A percentile compares a stretch with the other conserved stretches of the same genome.
Conservation (phyloP, 306 rosid species). For the Mimosa bimucronata region DNA sequence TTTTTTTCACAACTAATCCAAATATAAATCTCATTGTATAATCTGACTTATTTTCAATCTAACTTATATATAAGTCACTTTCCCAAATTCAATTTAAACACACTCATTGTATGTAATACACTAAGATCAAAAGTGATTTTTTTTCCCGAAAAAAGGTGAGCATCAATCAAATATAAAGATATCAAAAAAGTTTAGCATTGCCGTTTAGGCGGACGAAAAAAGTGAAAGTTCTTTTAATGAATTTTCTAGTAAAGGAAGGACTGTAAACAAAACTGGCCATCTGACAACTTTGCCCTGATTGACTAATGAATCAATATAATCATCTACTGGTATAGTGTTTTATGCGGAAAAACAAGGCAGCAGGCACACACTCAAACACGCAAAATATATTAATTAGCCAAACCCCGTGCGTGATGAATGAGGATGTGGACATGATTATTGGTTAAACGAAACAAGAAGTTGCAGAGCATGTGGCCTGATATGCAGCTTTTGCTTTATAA, state of each 20-base stretch:
- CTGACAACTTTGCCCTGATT: not conserved
- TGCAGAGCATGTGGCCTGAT: constrained; percentile 18
- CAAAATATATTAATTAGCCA: constrained; percentile 17
- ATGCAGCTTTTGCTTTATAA: constrained; percentile 62
- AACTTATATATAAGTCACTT: no score
- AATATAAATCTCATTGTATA: no score
- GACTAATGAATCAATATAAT: not conserved
- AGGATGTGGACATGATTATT: constrained; percentile 44
- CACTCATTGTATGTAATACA: no score
- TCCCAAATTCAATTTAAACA: no score
- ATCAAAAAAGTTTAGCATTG: not conserved
- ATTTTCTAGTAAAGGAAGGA: not conserved
- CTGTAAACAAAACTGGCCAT: not conserved
- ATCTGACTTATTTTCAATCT: no score
- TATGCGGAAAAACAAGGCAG: constrained; percentile 5
- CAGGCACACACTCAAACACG: not conserved
- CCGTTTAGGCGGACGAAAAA: not conserved
- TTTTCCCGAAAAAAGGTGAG: not conserved
- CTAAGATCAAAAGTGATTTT: no score
- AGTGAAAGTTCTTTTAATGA: not conserved
- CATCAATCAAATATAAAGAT: not conserved
- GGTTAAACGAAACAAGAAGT: constrained; percentile 43
- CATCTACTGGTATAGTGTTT: not conserved
- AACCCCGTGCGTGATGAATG: constrained; percentile 6
- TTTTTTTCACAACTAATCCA: no score